phyloP scores from a whole-genome alignment of 2,329 filamentous ascomycete genomes.

The Daldinia sp. region DNA sequence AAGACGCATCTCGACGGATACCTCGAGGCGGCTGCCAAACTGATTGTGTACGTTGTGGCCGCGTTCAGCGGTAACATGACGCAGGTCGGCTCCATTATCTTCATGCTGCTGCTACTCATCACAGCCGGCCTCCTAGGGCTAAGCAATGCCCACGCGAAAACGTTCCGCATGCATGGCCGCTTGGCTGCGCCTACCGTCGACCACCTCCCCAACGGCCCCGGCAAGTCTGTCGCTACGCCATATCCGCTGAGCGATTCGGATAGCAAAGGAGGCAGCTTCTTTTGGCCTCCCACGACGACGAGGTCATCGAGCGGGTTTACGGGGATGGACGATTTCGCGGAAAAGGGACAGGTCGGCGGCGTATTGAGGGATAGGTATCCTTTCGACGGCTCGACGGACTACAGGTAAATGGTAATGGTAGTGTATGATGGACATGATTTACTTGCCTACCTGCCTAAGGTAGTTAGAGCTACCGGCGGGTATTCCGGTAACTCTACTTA shows the following conservation, averaged over 20 bases:
- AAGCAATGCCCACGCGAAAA: slow-evolving; percentile 63
- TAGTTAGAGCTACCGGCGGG: neutral
- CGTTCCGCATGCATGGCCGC: slow-evolving; percentile 65
- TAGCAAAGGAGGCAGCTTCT: slow-evolving; percentile 39
- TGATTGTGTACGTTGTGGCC: slow-evolving; percentile 69
- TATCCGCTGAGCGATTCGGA: slow-evolving; percentile 44
- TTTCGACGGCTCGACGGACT: slow-evolving; percentile 39
- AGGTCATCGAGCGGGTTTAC: slow-evolving; percentile 44
- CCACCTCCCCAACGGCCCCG: slow-evolving; percentile 36
- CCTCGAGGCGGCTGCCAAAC: slow-evolving; percentile 64
- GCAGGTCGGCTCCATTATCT: slow-evolving; percentile 63
- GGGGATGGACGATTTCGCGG: slow-evolving; percentile 46
- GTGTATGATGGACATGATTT: neutral
- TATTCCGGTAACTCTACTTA: neutral
- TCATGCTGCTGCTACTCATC: slow-evolving; percentile 64
- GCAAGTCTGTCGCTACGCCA: slow-evolving; percentile 26
- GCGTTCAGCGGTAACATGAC: slow-evolving; percentile 67
- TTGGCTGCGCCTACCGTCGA: slow-evolving; percentile 54
- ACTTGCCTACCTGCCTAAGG: neutral
- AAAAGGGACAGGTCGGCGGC: slow-evolving; percentile 46
- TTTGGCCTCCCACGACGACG: slow-evolving; percentile 41
- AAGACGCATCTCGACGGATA: slow-evolving; percentile 64
- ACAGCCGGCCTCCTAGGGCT: slow-evolving; percentile 66
- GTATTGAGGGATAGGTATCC: slow-evolving; percentile 40
- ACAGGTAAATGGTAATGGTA: slow-evolving; percentile 9